These are phyloP conservation scores for Amanita pseudoporphyria DNA, from an alignment of 768 basidiomycete genomes.

Conservation along the genomic window DNA sequence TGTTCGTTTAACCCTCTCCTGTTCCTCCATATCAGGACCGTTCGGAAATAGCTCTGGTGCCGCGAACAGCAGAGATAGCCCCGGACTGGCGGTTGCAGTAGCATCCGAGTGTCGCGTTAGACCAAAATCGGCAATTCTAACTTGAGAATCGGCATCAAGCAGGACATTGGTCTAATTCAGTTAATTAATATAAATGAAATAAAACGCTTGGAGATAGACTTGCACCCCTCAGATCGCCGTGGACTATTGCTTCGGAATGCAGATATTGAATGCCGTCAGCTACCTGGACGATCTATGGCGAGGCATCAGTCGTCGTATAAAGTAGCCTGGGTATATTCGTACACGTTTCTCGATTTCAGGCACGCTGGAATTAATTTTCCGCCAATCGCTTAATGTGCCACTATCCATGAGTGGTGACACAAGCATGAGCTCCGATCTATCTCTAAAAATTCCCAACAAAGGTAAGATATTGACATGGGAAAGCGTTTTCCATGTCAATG, in stretches of 20 bases:
- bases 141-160: background rate
- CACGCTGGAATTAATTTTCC: background rate
- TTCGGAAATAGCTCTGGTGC: background rate
- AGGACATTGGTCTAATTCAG: background rate
- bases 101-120: too few relatives aligned
- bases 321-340: background rate
- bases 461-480: background rate
- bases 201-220: background rate
- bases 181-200: background rate
- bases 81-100: background rate
- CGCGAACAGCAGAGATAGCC: background rate
- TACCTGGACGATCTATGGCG: background rate
- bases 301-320: background rate
- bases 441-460: background rate
- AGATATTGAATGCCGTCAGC: too few relatives aligned
- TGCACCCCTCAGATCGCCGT: background rate
- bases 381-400: slow-evolving; percentile 1
- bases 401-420: slow-evolving; percentile 1
- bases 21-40: background rate
- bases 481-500: too few relatives aligned
- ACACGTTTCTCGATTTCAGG: too few relatives aligned
- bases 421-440: too few relatives aligned
- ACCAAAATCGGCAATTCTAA: slow-evolving; percentile 4
- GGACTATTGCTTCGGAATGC: slow-evolving; percentile 2
- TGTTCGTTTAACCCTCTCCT: background rate